These are phyloP conservation scores for Linderniella brevidens DNA, from an alignment of 257 asterid genomes.

Conservation along the genomic window DNA sequence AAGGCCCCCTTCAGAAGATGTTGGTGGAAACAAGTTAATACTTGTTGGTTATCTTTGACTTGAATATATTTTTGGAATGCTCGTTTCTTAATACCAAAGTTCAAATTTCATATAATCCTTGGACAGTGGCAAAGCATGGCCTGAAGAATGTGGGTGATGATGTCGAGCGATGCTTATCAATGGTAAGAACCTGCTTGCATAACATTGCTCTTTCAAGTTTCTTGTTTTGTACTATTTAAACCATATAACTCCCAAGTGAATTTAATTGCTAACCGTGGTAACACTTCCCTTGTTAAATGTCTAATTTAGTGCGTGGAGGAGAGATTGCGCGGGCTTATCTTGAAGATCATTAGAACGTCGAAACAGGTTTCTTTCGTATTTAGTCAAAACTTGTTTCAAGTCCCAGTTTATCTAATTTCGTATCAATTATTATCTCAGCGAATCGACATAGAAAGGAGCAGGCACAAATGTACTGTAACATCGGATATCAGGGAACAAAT, in stretches of 20 bases:
- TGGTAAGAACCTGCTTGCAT: slow-evolving; percentile 45
- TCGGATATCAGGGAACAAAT: no score
- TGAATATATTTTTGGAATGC: no score
- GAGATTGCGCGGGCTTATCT: slow-evolving; percentile 71
- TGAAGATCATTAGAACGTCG: slow-evolving; percentile 55
- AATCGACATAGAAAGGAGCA: no score
- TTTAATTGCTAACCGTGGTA: neutral
- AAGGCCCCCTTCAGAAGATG: slow-evolving; percentile 80
- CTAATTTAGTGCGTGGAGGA: slow-evolving; percentile 63
- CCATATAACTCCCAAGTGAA: slow-evolving; percentile 8
- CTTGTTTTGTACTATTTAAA: no score
- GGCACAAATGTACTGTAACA: no score
- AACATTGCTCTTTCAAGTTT: no score
- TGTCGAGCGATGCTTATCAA: slow-evolving; percentile 63
- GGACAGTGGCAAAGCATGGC: slow-evolving; percentile 76
- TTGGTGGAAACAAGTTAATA: slow-evolving; percentile 58
- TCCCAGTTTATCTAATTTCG: no score
- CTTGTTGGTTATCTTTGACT: slow-evolving; percentile 11
- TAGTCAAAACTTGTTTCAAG: no score
- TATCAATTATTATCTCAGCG: no score
- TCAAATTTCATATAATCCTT: neutral
- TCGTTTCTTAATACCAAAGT: no score
- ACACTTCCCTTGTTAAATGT: neutral
- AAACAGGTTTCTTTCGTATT: slow-evolving; percentile 70
- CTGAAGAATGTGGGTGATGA: slow-evolving; percentile 63